Base-by-base conservation (phyloP, 805 yeast genomes). In the Kodamaea laetipori region DNA sequence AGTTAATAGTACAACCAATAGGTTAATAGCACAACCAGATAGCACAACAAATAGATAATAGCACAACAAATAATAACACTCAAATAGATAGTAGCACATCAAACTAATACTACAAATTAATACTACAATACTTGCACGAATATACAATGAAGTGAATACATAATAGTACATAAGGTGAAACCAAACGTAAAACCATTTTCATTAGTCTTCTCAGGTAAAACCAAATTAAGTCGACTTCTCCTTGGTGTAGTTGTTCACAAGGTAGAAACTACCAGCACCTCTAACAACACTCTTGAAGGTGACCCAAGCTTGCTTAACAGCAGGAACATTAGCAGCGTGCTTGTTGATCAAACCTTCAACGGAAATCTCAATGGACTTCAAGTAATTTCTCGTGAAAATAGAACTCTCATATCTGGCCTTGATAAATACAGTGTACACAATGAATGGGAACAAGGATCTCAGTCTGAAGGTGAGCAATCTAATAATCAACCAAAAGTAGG, bases 321-420 rank as follows among this genome's bases (percentile, higher is more conserved):
- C 57, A 10, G 74, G 73, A 37, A 55, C 46, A 31, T 55, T 54
- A 5, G 56, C 43, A n/a, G 42, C 47, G n/a, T 46, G 33, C 19
- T 53, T 46, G 56, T 57, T 60, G 41, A 67, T 63, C 12, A 53
- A 37, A n/a, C 56, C 55, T 44, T 70, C 74, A 42, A 66, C 50
- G 42, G 54, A 56, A 37, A 85, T 82, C 63, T 86, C 95, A 70
- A 84, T 70, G 41, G 74, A 70, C 67, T 84, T 81, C 59, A 88
- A 71, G 24, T 80, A 81, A 49, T 77, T 69, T 65, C 87, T 82
- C 44, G 89, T 84, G 68, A 81, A 82, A 23, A 79, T 70, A 3
- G 94, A 84, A 52, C 80, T 81, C 59, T 88, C 95, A 60, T 73
- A 86, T 64, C 96, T 80, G 45, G 84, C 63, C 64, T 86, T 86